Conservation (phyloP, 2,329 filamentous ascomycete genomes). For the Arthroderma uncinatum region DNA sequence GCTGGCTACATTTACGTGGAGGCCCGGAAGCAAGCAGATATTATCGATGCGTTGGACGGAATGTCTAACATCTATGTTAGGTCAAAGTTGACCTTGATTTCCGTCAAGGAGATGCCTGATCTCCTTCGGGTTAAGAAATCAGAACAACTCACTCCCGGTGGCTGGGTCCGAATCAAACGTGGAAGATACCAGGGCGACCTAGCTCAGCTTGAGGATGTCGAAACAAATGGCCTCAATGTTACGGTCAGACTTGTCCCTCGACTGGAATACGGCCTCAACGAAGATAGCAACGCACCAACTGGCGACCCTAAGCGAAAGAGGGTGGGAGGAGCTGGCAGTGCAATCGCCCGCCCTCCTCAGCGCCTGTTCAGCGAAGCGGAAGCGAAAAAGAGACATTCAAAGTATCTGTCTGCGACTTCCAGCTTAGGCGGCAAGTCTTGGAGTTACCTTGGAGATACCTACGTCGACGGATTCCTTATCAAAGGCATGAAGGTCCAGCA, state of each 20-base stretch:
- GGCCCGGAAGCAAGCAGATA: slow-evolving; percentile 74
- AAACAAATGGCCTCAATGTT: slow-evolving; percentile 82
- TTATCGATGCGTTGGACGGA: slow-evolving; percentile 68
- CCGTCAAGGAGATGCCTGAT: slow-evolving; percentile 96
- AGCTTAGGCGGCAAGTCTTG: slow-evolving; percentile 56
- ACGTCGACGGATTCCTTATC: slow-evolving; percentile 83
- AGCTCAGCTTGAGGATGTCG: slow-evolving; percentile 83
- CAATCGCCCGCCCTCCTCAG: slow-evolving; percentile 65
- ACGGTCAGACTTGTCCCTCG: slow-evolving; percentile 79
- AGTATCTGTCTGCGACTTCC: slow-evolving; percentile 44
- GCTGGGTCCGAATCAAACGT: slow-evolving; percentile 80
- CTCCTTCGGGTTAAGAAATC: slow-evolving; percentile 83
- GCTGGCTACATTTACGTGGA: slow-evolving; percentile 93
- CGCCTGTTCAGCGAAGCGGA: slow-evolving; percentile 87
- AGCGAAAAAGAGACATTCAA: slow-evolving; percentile 74
- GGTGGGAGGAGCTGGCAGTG: slow-evolving; percentile 38
- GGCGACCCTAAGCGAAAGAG: slow-evolving; percentile 71
- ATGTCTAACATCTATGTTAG: slow-evolving; percentile 84
- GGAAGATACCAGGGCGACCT: slow-evolving; percentile 79
- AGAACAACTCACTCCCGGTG: slow-evolving; percentile 70
- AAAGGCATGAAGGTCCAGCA: slow-evolving; percentile 88
- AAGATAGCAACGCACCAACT: slow-evolving; percentile 52
- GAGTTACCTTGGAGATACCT: slow-evolving; percentile 78
- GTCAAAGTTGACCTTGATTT: slow-evolving; percentile 74
- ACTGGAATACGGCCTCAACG: slow-evolving; percentile 79